A percentile compares a stretch with the other conserved stretches of the same genome.
Evolutionary conservation across 495 filamentous ascomycete species (phyloP).

Genomic region (Articulospora tetracladia): DNA sequence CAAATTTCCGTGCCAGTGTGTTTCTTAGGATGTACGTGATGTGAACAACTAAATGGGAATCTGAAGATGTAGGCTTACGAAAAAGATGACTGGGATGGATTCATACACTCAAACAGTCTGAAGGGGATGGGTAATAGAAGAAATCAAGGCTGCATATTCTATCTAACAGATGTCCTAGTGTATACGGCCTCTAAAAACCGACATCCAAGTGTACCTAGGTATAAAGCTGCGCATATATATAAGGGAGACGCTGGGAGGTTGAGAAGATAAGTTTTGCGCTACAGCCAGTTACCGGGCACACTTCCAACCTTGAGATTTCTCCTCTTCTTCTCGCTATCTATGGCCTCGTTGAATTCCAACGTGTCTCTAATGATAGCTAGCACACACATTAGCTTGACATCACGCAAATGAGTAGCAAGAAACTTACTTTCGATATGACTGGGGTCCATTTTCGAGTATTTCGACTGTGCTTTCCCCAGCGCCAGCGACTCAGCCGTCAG

Average conservation of each 20-base stretch:
- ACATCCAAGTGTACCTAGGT: too few species aligned
- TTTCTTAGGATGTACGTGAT: not conserved
- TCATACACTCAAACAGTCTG: too few species aligned
- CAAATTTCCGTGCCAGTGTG: not conserved
- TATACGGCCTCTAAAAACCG: too few species aligned
- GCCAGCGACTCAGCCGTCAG: constrained; percentile 13
- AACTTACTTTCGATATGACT: constrained; percentile 6
- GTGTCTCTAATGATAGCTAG: not conserved
- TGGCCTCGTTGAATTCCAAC: constrained; percentile 1
- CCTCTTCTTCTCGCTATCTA: constrained; percentile 5
- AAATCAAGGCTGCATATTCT: not conserved
- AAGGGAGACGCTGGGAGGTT: too few species aligned
- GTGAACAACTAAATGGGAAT: too few species aligned
- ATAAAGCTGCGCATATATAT: too few species aligned
- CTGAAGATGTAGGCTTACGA: too few species aligned
- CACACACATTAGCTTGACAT: not conserved
- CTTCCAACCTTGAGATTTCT: not conserved
- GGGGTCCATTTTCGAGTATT: not conserved
- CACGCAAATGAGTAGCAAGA: not conserved
- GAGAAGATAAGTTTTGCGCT: too few species aligned
- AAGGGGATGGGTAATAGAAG: too few species aligned
- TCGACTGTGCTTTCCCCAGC: not conserved
- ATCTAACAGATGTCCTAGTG: too few species aligned
- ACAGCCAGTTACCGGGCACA: constrained; percentile 1
- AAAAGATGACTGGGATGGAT: too few species aligned